phyloP scores from a whole-genome alignment of 495 filamentous ascomycete genomes.

The Aspergillus ellipticus region DNA sequence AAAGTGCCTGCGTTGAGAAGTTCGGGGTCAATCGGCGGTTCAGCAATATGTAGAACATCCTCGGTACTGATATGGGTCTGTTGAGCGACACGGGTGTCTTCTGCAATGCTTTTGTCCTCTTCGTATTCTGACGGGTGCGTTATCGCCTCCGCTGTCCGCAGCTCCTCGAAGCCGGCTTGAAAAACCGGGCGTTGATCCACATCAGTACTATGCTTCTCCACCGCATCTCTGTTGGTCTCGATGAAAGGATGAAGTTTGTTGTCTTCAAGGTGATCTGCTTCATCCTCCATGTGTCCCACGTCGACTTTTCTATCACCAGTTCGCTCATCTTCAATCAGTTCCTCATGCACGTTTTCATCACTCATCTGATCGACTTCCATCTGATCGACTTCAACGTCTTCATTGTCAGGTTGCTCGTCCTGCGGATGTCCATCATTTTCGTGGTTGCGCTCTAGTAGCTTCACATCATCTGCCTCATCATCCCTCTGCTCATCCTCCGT shows the following conservation, averaged over 20 bases:
- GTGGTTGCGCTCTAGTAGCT: not conserved
- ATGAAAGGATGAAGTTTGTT: not conserved
- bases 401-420: slow-evolving; percentile 17
- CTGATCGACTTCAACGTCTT: not conserved
- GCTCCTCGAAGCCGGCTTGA: not conserved
- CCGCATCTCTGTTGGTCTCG: not conserved
- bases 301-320: not conserved
- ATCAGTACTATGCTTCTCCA: not conserved
- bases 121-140: slow-evolving; percentile 4
- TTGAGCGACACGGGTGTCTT: not conserved
- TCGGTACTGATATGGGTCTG: not conserved
- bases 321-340: not conserved
- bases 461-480: not conserved
- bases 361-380: not conserved
- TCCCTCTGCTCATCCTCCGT: slow-evolving; percentile 5
- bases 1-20: slow-evolving; percentile 3
- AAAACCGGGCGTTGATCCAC: not conserved
- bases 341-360: slow-evolving; percentile 5
- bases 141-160: not conserved
- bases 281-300: slow-evolving; percentile 2
- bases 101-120: slow-evolving; percentile 4
- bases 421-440: slow-evolving; percentile 19
- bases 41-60: not conserved
- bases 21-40: slow-evolving; percentile 17
- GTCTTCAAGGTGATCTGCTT: not conserved